Percentiles rank a stretch among this genome's conserved stretches.
These are phyloP conservation scores for Heimioporus sp. DNA, from an alignment of 768 basidiomycete genomes.

Conservation along the genomic window DNA sequence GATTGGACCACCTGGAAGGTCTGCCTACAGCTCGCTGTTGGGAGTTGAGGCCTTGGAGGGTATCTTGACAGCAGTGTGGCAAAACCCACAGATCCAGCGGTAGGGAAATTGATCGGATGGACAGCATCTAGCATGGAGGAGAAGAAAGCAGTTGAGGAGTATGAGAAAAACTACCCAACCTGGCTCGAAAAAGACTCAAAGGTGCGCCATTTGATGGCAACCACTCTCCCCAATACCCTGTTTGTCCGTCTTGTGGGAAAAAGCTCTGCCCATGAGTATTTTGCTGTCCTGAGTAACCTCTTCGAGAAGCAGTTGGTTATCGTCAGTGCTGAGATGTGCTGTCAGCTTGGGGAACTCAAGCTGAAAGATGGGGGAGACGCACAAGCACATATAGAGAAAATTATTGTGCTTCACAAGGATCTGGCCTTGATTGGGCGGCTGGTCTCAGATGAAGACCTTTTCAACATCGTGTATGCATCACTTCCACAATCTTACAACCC, in stretches of 20 bases:
- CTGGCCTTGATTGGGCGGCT: constrained; percentile 33
- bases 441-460: constrained; percentile 31
- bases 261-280: constrained; percentile 22
- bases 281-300: neutral
- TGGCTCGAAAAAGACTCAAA: constrained; percentile 25
- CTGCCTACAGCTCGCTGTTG: too few relatives aligned
- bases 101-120: too few relatives aligned
- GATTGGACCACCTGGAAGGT: neutral
- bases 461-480: too few relatives aligned
- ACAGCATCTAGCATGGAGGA: too few relatives aligned
- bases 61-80: too few relatives aligned
- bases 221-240: neutral
- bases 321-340: neutral
- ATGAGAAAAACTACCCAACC: neutral
- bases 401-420: constrained; percentile 29
- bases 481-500: too few relatives aligned
- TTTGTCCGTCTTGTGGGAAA: neutral
- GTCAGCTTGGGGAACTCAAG: constrained; percentile 2
- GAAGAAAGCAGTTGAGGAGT: constrained; percentile 3
- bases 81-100: too few relatives aligned
- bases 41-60: too few relatives aligned
- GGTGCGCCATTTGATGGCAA: constrained; percentile 14
- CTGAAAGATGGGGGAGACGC: constrained; percentile 29
- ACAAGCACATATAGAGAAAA: constrained; percentile 29
- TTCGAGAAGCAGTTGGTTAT: neutral